Base-by-base conservation (phyloP, 106 monocot species). In the Phalaenopsis equestris region DNA sequence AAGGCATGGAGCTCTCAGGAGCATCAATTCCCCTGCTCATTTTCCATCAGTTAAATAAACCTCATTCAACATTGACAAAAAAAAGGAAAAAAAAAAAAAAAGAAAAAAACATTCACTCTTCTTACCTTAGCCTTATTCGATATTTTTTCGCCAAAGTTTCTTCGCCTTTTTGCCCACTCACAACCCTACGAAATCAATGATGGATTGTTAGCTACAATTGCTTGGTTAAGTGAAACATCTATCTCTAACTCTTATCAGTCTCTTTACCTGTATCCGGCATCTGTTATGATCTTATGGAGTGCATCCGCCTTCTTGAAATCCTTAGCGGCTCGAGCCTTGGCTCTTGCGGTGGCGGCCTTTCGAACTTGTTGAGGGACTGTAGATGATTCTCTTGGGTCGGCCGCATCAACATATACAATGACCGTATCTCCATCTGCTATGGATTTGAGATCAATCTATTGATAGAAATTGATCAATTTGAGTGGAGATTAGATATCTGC, bases 401-500 rank as follows among this genome's bases (percentile, higher is more conserved):
- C 82, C 2, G 89, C 80, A 73, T 88, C 88, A 2, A 94, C 94
- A 39, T 89, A 99, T 45, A 94, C 98, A 1, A 84, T 99, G 47
- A 99, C 61, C 9, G 91, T 91, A n/a, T 99, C 98, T 30, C 98
- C 98, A 64, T 94, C 98, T 21, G 92, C 89, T 0, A 99, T 86
- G 3, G 92, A 81, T 55, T 88, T 92, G 7, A 84, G 61, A 75
- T 89, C 92, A 2, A 96, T 90, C 96, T 96, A 84, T 37, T 47
- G 45, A 6, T 42, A 76, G 49, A 2, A 36, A 8, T 9, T 6
- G 55, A 6, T 65, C 8, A 1, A 24, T 65, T 65, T 24, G 70
- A 12, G 15, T 0, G 61, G 16, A 23, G 41, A n/a, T 57, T 78
- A 78, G 42, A 10, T 56, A n/a, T 14, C 38, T 12, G 14, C 39